phyloP scores from a whole-genome alignment of 345 rosid genomes.

The Rubroshorea leprosula region DNA sequence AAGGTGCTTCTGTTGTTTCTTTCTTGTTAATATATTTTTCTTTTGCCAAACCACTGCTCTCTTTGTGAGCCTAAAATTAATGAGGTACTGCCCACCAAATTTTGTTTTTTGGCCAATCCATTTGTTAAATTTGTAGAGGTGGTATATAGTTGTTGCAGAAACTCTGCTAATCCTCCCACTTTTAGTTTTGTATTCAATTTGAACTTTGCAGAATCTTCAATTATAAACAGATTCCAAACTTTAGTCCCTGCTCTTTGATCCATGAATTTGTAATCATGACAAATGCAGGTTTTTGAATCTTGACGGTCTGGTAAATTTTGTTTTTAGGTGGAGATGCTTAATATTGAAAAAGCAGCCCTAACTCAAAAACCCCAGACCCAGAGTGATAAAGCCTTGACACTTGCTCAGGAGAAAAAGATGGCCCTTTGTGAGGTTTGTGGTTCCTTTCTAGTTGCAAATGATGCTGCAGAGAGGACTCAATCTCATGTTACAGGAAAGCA shows the following conservation, averaged over 20 bases:
- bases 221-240: too few species aligned
- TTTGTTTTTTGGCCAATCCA: too few species aligned
- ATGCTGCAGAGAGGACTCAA: slow-evolving; percentile 92
- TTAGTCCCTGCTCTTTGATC: too few species aligned
- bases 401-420: slow-evolving; percentile 98
- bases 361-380: slow-evolving; percentile 57
- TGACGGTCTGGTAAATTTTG: background rate
- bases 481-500: slow-evolving; percentile 97
- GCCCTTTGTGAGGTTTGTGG: slow-evolving; percentile 96
- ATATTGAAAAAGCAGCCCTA: slow-evolving; percentile 63
- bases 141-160: too few species aligned
- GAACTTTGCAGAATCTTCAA: too few species aligned
- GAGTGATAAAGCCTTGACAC: slow-evolving; percentile 59
- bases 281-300: background rate
- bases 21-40: background rate
- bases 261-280: slow-evolving; percentile 1
- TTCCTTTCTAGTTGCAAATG: slow-evolving; percentile 94
- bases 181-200: too few species aligned
- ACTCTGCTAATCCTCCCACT: too few species aligned
- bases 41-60: too few species aligned
- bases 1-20: slow-evolving; percentile 43
- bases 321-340: slow-evolving; percentile 78
- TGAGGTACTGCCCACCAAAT: too few species aligned
- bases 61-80: too few species aligned
- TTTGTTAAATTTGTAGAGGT: background rate